These are phyloP conservation scores for Schizophyllum amplum DNA, from an alignment of 1,284 basidiomycete species.

Conservation along the genomic window DNA sequence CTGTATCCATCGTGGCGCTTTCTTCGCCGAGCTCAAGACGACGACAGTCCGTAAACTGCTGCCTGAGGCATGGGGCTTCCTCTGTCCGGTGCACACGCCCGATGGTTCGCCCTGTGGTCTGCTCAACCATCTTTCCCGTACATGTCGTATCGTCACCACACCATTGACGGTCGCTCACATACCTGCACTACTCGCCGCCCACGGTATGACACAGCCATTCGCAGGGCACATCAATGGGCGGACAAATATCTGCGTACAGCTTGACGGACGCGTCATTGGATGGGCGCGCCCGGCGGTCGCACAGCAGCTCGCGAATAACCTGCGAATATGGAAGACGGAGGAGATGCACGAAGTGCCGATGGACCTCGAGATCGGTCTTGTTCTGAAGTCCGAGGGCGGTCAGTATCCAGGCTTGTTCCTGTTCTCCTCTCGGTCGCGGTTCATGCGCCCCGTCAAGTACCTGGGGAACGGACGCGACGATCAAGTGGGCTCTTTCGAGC, in stretches of 20 bases:
- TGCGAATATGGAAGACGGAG: conserved; percentile 97
- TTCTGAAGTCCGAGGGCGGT: conserved; percentile 85
- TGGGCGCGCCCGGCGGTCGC: conserved; percentile 81
- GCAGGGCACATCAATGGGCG: conserved; percentile 73
- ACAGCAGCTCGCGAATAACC: conserved; percentile 71
- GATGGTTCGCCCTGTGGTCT: conserved; percentile 98
- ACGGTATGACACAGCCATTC: conserved; percentile 95
- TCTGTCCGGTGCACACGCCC: conserved; percentile 98
- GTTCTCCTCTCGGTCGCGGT: conserved; percentile 82
- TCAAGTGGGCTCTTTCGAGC: conserved; percentile 94
- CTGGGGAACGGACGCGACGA: conserved; percentile 83
- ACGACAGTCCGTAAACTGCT: conserved; percentile 96
- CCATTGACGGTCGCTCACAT: conserved; percentile 75
- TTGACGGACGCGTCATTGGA: conserved; percentile 94
- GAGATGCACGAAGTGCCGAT: conserved; percentile 76
- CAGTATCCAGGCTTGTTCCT: conserved; percentile 97
- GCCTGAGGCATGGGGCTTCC: conserved; percentile 98
- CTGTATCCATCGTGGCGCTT: conserved; percentile 97
- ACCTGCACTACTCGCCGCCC: conserved; percentile 73
- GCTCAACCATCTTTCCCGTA: conserved; percentile 93
- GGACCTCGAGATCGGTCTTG: conserved; percentile 93
- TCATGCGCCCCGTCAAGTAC: conserved; percentile 98
- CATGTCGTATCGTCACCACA: conserved; percentile 86
- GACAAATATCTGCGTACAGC: conserved; percentile 81
- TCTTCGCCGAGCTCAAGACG: conserved; percentile 99